These are phyloP conservation scores for Vitellaria paradoxa DNA, from an alignment of 179 eudicot species.

Conservation along the genomic window DNA sequence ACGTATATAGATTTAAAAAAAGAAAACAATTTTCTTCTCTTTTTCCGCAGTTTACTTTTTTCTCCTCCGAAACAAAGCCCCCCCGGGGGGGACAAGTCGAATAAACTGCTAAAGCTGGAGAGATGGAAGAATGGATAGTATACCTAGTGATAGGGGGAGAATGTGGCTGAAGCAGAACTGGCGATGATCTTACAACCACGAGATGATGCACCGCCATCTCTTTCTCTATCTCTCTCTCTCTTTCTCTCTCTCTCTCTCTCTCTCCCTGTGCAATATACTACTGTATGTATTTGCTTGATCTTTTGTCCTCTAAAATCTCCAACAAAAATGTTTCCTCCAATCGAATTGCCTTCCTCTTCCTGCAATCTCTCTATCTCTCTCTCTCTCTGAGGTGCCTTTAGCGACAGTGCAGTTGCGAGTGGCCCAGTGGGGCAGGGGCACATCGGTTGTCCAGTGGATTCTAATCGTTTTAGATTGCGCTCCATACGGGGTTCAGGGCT, in stretches of 20 bases:
- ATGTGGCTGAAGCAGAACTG: slow-evolving; percentile 27
- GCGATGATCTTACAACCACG: slow-evolving; percentile 24
- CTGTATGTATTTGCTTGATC: too few relatives aligned
- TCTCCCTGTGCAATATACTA: slow-evolving; percentile 6
- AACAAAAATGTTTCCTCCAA: not conserved
- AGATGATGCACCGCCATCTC: slow-evolving; percentile 24
- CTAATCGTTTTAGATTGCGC: not conserved
- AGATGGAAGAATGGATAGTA: not conserved
- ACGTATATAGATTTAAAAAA: not conserved
- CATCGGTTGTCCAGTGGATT: not conserved
- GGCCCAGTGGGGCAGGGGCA: not conserved
- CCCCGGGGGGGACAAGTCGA: too few relatives aligned
- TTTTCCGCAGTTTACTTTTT: too few relatives aligned
- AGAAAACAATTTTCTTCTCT: not conserved
- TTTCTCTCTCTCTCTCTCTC: too few relatives aligned
- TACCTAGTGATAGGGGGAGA: slow-evolving; percentile 28
- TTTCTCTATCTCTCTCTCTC: not conserved
- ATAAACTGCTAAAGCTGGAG: not conserved
- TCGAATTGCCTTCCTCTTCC: not conserved
- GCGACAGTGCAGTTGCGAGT: not conserved
- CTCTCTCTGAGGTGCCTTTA: not conserved
- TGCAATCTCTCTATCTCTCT: not conserved
- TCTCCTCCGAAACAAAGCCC: not conserved
- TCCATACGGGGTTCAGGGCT: too few relatives aligned
- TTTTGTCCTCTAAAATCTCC: not conserved